Percentiles rank a stretch among this genome's conserved stretches.
Evolutionary conservation across 345 rosid genomes (phyloP).

Genomic region (Trapa incisa): DNA sequence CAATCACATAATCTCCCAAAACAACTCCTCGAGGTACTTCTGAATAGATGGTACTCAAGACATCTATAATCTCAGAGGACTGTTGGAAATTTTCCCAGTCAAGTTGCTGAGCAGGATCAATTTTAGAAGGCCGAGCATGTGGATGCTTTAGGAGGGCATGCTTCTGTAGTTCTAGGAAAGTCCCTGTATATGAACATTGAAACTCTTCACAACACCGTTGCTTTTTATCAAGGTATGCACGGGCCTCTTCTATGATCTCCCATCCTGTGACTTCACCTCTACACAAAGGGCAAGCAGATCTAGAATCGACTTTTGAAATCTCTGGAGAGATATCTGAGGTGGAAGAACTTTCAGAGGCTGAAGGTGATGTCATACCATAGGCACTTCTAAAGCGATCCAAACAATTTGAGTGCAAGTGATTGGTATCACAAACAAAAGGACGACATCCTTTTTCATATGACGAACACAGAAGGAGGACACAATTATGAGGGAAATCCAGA

Average conservation of each 20-base stretch:
- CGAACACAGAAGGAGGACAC: constrained; percentile 76
- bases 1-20: constrained; percentile 94
- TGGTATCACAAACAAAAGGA: constrained; percentile 78
- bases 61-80: constrained; percentile 87
- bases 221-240: constrained; percentile 57
- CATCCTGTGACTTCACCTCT: constrained; percentile 93
- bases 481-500: constrained; percentile 80
- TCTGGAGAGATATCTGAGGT: constrained; percentile 17
- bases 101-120: constrained; percentile 81
- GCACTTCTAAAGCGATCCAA: constrained; percentile 79
- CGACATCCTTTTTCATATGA: constrained; percentile 76
- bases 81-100: constrained; percentile 99
- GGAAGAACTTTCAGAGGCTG: constrained; percentile 26
- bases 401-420: constrained; percentile 84
- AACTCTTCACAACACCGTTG: constrained; percentile 75
- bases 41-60: constrained; percentile 90
- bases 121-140: constrained; percentile 72
- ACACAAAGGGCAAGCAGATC: constrained; percentile 77
- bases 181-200: constrained; percentile 48
- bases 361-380: constrained; percentile 43
- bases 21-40: constrained; percentile 94
- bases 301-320: constrained; percentile 31
- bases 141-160: constrained; percentile 81
- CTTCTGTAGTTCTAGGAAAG: constrained; percentile 44
- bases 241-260: constrained; percentile 60